Evolutionary conservation across 768 basidiomycete species (phyloP), one percentile per base, ranked within the genome.

Genomic region (Sutorius australiensis): DNA sequence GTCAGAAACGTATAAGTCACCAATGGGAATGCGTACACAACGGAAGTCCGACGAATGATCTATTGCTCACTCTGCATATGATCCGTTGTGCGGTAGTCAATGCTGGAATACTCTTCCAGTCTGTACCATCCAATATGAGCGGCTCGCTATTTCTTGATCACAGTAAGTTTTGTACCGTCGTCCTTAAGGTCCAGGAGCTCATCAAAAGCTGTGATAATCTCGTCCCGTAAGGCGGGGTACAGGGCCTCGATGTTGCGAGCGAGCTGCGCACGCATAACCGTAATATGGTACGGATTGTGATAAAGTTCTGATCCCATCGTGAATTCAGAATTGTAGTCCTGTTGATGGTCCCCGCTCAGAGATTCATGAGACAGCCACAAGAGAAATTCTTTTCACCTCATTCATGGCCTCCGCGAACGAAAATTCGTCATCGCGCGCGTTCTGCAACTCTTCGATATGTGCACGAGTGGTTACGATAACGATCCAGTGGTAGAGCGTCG

Each of bases 1-100:
- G n/a, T 51, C 10, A 16, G 43, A 28, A 27, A 40, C 3, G 1
- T 19, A 7, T 14, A 43, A n/a, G 21, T n/a, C 1, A 33, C 30
- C 10, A 11, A 13, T 32, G 8, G 5, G 31, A 36, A 37, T 24
- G 10, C 57, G 16, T 46, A 78, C 79, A 81, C 5, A 77, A 33
- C 1, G 77, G 77, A 38, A 72, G 63, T 0, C 80, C 81, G n/a
- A 81, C 73, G 50, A 81, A 77, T 1, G 74, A 47, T 10, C 81
- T 72, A 51, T 77, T 79, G 44, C 67, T 75, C 2, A 70, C 64
- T 21, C 76, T 71, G 14, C 70, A 68, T 4, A 81, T 61, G 14
- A 81, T 60, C 28, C 67, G 53, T 51, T 61, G 68, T 9, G 71
- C 57, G 0, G 52, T 63, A 6, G 63, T 61, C 11, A 70, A 24